phyloP scores from a whole-genome alignment of 2,329 filamentous ascomycete species.

The Botrytis porri region DNA sequence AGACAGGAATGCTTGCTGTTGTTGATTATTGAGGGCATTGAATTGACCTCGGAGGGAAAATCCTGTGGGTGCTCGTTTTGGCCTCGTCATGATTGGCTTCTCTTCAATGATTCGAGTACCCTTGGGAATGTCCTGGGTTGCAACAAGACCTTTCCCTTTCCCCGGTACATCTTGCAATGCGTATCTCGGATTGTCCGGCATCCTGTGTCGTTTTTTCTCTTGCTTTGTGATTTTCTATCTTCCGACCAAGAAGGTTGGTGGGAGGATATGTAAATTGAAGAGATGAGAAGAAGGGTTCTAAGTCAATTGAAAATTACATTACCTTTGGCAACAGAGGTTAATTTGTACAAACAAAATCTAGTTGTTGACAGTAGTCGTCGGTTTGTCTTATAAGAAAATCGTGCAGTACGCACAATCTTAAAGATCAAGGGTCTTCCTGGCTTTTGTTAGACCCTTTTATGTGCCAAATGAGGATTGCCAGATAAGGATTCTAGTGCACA shows the following conservation, averaged over 20 bases:
- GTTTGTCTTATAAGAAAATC: background rate
- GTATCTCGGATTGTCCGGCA: background rate
- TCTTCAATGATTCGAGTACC: background rate
- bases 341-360: background rate
- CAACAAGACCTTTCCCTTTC: background rate
- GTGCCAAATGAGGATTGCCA: too few species aligned
- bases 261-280: background rate
- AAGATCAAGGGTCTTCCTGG: too few species aligned
- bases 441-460: too few species aligned
- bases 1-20: background rate
- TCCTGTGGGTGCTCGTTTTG: background rate
- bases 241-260: background rate
- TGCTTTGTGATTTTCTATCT: background rate
- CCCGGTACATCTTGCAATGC: background rate
- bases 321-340: background rate
- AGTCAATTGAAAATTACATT: background rate
- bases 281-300: background rate
- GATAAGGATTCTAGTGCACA: too few species aligned
- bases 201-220: background rate
- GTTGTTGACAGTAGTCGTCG: background rate
- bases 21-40: background rate
- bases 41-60: background rate
- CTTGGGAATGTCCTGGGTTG: background rate
- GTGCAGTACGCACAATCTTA: too few species aligned
- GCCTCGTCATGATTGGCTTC: background rate